Base-by-base conservation (phyloP, 2,329 filamentous ascomycete genomes). In the Hypoxylon sp. region DNA sequence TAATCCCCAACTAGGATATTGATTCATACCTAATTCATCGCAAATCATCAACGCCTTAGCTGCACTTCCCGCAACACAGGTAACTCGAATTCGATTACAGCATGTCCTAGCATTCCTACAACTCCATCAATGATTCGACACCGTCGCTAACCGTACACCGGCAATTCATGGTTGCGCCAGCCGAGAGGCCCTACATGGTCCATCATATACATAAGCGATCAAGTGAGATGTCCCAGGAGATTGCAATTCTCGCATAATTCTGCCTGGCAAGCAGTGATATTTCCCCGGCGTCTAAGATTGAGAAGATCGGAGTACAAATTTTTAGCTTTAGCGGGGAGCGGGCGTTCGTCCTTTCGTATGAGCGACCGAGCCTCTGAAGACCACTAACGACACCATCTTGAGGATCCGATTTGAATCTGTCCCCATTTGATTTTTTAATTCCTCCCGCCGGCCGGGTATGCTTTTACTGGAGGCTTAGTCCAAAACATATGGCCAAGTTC, bases 121-220 rank as follows among this genome's bases (percentile, higher is more conserved):
- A 54, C 42, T 56, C 45, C 36, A 14, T n/a, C 24, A 46, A 9
- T 30, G 24, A 18, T 24, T 52, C 40, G 53, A 46, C 49, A 53
- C 56, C 56, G 40, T 52, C 60, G 30, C 38, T 52, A 46, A 48
- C 28, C 26, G 16, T 30, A 30, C 28, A 20, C 9, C 20, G 36
- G 51, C 26, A 51, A 26, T 24, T 36, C 40, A 18, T 22, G 20
- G 14, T 50, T 44, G 22, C 38, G 32, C 24, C 18, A 33, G 42
- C 50, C 33, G 49, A 32, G 44, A 42, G 26, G n/a, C 7, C 38
- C 18, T 26, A 26, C 38, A 28, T 36, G 45, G 26, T 56, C 28
- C 51, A 24, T 32, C 59, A 52, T 46, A 52, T 62, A 62, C 60
- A 62, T 52, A 46, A 16, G 4, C 18, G 45, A 26, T 38, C 51